Evolutionary conservation across 1,139 yeast species (phyloP).

Genomic region (Pichia cactophila): DNA sequence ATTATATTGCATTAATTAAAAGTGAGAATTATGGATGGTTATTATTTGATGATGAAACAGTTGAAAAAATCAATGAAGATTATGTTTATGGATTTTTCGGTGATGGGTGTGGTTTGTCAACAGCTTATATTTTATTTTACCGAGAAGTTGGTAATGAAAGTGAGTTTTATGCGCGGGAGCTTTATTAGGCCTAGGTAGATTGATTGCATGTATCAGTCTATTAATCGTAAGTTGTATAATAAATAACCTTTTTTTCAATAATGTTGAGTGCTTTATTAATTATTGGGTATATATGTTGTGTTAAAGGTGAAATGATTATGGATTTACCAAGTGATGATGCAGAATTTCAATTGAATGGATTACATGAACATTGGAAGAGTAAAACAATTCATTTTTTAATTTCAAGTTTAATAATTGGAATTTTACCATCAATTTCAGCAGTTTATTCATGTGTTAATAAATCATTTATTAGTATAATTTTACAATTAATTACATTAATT

Average conservation of each 20-base stretch:
- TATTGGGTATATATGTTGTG: neutral
- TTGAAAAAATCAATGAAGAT: conserved; percentile 76
- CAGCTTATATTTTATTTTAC: conserved; percentile 86
- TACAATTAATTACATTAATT: conserved; percentile 30
- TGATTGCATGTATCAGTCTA: no score
- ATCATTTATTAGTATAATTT: conserved; percentile 36
- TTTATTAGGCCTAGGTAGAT: conserved; percentile 6
- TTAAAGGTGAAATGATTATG: conserved; percentile 12
- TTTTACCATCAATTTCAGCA: conserved; percentile 50
- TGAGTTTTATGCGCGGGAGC: conserved; percentile 18
- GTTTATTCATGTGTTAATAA: conserved; percentile 48
- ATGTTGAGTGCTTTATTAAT: neutral
- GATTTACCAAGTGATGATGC: conserved; percentile 17
- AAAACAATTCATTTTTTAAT: conserved; percentile 61
- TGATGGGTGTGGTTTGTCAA: conserved; percentile 79
- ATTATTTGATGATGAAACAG: conserved; percentile 90
- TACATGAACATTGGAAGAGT: conserved; percentile 32
- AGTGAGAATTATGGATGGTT: conserved; percentile 81
- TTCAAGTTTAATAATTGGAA: conserved; percentile 38
- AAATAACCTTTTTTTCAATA: no score
- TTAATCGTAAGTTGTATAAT: no score
- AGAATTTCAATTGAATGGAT: conserved; percentile 10
- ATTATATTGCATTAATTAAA: conserved; percentile 81
- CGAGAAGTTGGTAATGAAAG: conserved; percentile 34
- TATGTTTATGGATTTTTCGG: conserved; percentile 87